Evolutionary conservation across 176 grass and related monocot genomes (phyloP).

Genomic region (Rhynchospora breviuscula): DNA sequence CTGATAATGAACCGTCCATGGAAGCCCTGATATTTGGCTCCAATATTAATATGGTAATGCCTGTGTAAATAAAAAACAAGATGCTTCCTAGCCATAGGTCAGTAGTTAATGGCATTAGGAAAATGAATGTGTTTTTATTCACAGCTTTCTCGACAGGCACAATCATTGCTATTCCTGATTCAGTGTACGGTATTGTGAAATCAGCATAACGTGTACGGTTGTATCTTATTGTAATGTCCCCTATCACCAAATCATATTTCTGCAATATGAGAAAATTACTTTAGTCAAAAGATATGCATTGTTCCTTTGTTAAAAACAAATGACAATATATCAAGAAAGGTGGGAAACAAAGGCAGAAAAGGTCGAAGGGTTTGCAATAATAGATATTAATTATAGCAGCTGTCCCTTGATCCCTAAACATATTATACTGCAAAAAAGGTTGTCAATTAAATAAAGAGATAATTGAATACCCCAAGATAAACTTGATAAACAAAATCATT

Average conservation of each 20-base stretch:
- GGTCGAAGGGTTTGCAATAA: too few relatives aligned
- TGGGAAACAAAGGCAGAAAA: too few relatives aligned
- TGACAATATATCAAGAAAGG: too few relatives aligned
- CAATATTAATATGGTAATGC: constrained; percentile 29
- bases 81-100: constrained; percentile 29
- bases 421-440: neutral
- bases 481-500: constrained; percentile 38
- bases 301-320: too few relatives aligned
- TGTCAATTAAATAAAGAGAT: neutral
- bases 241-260: constrained; percentile 24
- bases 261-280: neutral
- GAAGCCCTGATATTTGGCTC: neutral
- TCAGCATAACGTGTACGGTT: constrained; percentile 36
- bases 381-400: too few relatives aligned
- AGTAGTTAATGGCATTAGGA: constrained; percentile 31
- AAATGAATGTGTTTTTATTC: constrained; percentile 29
- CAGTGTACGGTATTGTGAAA: constrained; percentile 44
- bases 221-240: constrained; percentile 36
- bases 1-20: neutral
- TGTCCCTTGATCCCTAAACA: too few relatives aligned
- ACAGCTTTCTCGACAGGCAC: constrained; percentile 24
- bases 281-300: neutral
- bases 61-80: constrained; percentile 34
- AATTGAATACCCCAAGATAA: constrained; percentile 29
- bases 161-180: constrained; percentile 37